Percentiles rank a stretch among this genome's conserved stretches.
These are phyloP conservation scores for Pichia exigua DNA, from an alignment of 805 yeast genomes.

Conservation along the genomic window DNA sequence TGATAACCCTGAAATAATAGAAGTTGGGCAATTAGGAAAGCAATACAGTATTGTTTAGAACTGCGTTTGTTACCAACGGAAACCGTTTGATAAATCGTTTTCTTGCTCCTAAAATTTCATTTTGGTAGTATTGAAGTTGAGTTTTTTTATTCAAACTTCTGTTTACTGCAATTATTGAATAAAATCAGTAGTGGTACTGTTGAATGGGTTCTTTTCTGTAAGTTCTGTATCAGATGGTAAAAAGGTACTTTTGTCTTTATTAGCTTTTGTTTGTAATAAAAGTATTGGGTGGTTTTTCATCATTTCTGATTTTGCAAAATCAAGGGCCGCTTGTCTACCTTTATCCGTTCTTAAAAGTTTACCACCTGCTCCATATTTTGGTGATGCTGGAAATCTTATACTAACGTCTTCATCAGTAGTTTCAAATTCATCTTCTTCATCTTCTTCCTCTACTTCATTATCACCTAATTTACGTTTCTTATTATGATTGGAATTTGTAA, in stretches of 20 bases:
- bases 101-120: too few species aligned
- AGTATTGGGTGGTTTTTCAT: constrained; percentile 19
- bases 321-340: constrained; percentile 22
- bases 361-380: constrained; percentile 36
- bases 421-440: background rate
- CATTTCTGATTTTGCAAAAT: constrained; percentile 22
- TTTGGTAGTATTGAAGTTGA: too few species aligned
- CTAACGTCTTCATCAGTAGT: constrained; percentile 14
- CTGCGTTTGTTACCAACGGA: too few species aligned
- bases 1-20: too few species aligned
- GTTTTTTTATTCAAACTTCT: too few species aligned
- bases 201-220: background rate
- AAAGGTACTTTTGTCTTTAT: background rate
- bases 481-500: background rate
- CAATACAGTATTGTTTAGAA: too few species aligned
- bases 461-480: constrained; percentile 1
- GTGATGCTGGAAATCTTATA: constrained; percentile 40
- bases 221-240: background rate
- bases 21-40: too few species aligned
- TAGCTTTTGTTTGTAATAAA: constrained; percentile 11
- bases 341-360: constrained; percentile 23
- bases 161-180: background rate
- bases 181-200: background rate
- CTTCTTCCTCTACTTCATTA: background rate
- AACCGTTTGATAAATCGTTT: background rate